phyloP scores from a whole-genome alignment of 2,329 filamentous ascomycete genomes.

The Talaromyces islandicus region DNA sequence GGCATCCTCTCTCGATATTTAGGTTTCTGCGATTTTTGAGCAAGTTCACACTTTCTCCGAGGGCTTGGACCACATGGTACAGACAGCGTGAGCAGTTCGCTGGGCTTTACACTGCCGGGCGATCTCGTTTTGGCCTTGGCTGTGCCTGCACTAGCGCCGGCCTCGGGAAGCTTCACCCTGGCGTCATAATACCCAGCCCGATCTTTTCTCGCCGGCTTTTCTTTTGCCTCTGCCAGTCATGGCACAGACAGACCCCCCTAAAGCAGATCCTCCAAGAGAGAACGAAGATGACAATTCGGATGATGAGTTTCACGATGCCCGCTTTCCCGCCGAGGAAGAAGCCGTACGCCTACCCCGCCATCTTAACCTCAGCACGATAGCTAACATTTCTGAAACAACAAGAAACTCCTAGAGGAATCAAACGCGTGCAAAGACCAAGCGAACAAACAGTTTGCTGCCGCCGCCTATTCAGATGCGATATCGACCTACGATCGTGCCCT shows the following conservation, averaged over 20 bases:
- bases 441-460: slow-evolving; percentile 70
- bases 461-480: slow-evolving; percentile 70
- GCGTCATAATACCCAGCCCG: background rate
- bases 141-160: background rate
- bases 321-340: slow-evolving; percentile 44
- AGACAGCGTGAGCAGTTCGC: background rate
- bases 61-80: background rate
- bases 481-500: slow-evolving; percentile 77
- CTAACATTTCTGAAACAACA: slow-evolving; percentile 5
- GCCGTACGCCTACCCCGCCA: slow-evolving; percentile 25
- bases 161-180: background rate
- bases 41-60: background rate
- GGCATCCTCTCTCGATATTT: background rate
- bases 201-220: background rate
- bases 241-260: background rate
- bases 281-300: slow-evolving; percentile 25
- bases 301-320: slow-evolving; percentile 38
- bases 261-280: background rate
- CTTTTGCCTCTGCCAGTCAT: background rate
- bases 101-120: background rate
- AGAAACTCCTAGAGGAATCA: slow-evolving; percentile 66
- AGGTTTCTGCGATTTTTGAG: background rate
- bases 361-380: slow-evolving; percentile 4
- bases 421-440: slow-evolving; percentile 67
- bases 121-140: background rate